A percentile compares a stretch with the other conserved stretches of the same genome.
Conservation (phyloP, 495 filamentous ascomycete species). For the Podospora pseudopauciseta region DNA sequence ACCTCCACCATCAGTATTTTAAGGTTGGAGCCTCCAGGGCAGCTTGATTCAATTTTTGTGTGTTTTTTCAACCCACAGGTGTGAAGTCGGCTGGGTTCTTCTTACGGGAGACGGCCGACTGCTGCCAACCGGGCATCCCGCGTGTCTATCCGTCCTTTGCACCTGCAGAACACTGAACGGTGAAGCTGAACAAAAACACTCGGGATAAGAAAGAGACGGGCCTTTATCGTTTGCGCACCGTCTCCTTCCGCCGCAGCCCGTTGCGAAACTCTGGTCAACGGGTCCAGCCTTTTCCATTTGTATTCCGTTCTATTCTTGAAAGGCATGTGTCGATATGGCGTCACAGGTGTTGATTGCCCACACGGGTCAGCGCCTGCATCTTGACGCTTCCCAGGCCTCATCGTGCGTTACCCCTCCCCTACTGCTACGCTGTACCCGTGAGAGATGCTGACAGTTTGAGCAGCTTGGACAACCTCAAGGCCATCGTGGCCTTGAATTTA, state of each 20-base stretch:
- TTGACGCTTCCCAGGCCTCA: conserved; percentile 64
- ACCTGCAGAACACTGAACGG: neutral
- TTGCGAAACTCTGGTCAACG: neutral
- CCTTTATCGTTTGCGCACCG: neutral
- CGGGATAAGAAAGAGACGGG: neutral
- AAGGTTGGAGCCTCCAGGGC: neutral
- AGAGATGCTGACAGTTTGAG: conserved; percentile 11
- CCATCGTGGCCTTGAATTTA: conserved; percentile 63
- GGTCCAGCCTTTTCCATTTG: neutral
- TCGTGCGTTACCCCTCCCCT: conserved; percentile 52
- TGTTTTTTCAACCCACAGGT: neutral
- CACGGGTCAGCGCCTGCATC: conserved; percentile 74
- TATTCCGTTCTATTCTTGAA: neutral
- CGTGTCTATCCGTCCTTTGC: neutral
- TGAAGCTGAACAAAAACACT: neutral
- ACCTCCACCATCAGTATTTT: neutral
- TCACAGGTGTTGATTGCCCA: conserved; percentile 88
- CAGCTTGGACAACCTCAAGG: conserved; percentile 61
- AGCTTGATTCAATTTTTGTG: neutral
- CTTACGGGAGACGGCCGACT: neutral
- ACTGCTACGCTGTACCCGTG: neutral
- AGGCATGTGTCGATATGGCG: conserved; percentile 45
- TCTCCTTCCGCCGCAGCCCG: neutral
- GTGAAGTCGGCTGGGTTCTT: neutral
- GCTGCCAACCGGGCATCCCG: neutral